These are phyloP conservation scores for Daldinia concentrica DNA, from an alignment of 495 filamentous ascomycete genomes.

Conservation along the genomic window DNA sequence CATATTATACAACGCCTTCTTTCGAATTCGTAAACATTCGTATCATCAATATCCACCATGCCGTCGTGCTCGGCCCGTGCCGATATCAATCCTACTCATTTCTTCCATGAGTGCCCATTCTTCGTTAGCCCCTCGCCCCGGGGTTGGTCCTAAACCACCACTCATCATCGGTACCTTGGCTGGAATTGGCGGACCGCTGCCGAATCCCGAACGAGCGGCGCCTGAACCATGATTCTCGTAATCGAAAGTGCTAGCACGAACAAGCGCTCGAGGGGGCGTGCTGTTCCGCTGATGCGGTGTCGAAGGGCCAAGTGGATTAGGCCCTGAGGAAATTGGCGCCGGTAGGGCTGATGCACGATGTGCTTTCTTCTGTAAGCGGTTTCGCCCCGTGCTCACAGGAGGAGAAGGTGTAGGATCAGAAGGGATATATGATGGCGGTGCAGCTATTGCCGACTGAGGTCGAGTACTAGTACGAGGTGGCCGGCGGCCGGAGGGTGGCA, in stretches of 20 bases:
- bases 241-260: conserved; percentile 57
- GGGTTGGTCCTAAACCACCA: conserved; percentile 51
- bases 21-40: conserved; percentile 26
- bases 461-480: conserved; percentile 33
- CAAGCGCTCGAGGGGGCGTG: conserved; percentile 51
- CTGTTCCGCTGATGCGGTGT: conserved; percentile 54
- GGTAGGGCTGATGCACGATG: conserved; percentile 54
- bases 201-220: conserved; percentile 33
- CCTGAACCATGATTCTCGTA: conserved; percentile 55
- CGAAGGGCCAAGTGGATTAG: conserved; percentile 56
- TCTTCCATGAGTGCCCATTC: conserved; percentile 77
- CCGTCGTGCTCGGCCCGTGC: conserved; percentile 58
- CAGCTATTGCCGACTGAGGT: conserved; percentile 35
- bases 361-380: conserved; percentile 69
- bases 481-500: conserved; percentile 49
- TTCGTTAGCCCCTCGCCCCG: conserved; percentile 53
- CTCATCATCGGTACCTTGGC: conserved; percentile 74
- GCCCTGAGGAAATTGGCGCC: conserved; percentile 51
- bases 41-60: conserved; percentile 44
- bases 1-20: conserved; percentile 37
- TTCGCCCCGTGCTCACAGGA: conserved; percentile 52
- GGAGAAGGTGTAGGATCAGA: conserved; percentile 47
- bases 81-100: conserved; percentile 84
- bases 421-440: conserved; percentile 31
- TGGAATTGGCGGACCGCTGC: conserved; percentile 70